Evolutionary conservation across 2,329 filamentous ascomycete genomes (phyloP).

Genomic region (Exophiala sp.): DNA sequence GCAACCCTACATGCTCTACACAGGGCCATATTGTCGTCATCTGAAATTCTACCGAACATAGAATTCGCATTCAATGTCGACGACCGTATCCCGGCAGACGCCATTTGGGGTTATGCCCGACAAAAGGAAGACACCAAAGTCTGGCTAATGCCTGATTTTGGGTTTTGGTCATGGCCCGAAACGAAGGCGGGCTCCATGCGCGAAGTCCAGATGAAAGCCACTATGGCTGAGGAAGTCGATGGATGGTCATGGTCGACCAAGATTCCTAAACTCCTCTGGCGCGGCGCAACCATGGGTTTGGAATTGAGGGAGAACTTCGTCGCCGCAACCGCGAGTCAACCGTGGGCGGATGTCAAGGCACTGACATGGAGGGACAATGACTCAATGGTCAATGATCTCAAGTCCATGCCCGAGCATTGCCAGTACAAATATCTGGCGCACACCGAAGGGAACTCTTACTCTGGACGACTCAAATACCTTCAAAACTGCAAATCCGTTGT

Average conservation of each 20-base stretch:
- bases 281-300: slow-evolving; percentile 42
- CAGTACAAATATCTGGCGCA: slow-evolving; percentile 54
- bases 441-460: slow-evolving; percentile 54
- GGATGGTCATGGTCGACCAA: slow-evolving; percentile 33
- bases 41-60: slow-evolving; percentile 44
- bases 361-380: slow-evolving; percentile 42
- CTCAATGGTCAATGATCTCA: slow-evolving; percentile 39
- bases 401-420: slow-evolving; percentile 53
- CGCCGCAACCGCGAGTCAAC: slow-evolving; percentile 36
- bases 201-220: slow-evolving; percentile 36
- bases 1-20: slow-evolving; percentile 48
- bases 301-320: slow-evolving; percentile 40
- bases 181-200: slow-evolving; percentile 44
- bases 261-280: slow-evolving; percentile 48
- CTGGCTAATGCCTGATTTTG: slow-evolving; percentile 55
- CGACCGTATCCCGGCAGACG: slow-evolving; percentile 36
- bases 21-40: slow-evolving; percentile 44
- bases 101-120: slow-evolving; percentile 46
- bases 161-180: slow-evolving; percentile 53
- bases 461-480: slow-evolving; percentile 52
- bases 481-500: slow-evolving; percentile 51
- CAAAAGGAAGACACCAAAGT: slow-evolving; percentile 37
- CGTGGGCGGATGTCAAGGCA: slow-evolving; percentile 46
- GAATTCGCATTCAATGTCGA: slow-evolving; percentile 50
- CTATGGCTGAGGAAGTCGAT: slow-evolving; percentile 10